Base-by-base conservation (phyloP, 768 basidiomycete genomes). In the Boletus barrowsii region DNA sequence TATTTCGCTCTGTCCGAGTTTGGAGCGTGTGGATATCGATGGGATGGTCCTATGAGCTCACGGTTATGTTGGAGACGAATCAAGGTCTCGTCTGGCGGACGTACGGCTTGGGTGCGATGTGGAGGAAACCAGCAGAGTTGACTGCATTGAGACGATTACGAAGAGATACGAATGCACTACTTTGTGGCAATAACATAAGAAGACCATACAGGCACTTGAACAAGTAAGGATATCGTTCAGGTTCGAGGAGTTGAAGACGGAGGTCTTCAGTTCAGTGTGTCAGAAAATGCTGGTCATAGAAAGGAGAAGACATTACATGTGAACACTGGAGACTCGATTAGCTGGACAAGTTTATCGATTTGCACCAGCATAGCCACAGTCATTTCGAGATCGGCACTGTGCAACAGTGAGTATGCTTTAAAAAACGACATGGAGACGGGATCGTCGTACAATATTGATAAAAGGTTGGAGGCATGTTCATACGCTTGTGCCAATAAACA, bases 161-260 rank as follows among this genome's bases (percentile, higher is more conserved):
- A 22, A 99, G 78, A 1, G 96, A 96, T 10, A 93, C 84, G 63
- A 99, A 99, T 3, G 97, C 97, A 22, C 89, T 88, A 66, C 94
- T 97, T 75, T 99, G 97, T 1, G 97, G 97, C 10, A 99, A 75
- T 50, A 98, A 76, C 97, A 99, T 99, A 55, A 99, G 76, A 9
- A 99, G 77, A 3, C 97, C 97, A 67, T 99, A 99, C 4, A 99
- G 79, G 64, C 95, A 98, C 67, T 99, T 99, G 82, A 94, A 96
- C 26, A 99, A 78, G 73, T 92, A 90, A 0, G 96, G 96, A 67
- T 98, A 88, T 84, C 87, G 84, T 57, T 99, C 97, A 7, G 97
- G 97, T 65, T 99, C 97, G 36, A 99, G 80, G 5, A 99, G 82
- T 71, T 99, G 97, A 3, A 99, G 76, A 14, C 97, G 92, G 13